Base-by-base conservation (phyloP, 2,329 filamentous ascomycete species). In the Hypocreales sp. region DNA sequence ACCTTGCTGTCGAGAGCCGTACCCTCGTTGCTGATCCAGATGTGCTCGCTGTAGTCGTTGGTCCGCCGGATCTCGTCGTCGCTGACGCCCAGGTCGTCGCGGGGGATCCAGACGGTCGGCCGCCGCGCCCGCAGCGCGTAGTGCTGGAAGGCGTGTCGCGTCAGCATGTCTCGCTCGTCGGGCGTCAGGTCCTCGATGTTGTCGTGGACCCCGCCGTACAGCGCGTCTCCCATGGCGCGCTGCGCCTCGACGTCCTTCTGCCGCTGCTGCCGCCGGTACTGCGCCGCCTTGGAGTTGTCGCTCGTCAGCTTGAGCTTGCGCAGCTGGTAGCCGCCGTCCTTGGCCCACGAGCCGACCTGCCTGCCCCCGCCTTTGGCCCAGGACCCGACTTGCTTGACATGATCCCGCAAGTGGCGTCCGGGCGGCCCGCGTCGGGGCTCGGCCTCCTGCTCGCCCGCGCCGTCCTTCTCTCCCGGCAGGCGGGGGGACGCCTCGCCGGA, bases 11-110 rank as follows among this genome's bases (percentile, higher is more conserved):
- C 83, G 40, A 95, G 59, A 8, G 82, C 80, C 13, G 87, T 84
- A 32, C 84, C 84, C 48, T 92, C 79, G 50, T 94, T 94, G 41
- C 81, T 92, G 46, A 95, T 84, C 80, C 84, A 93, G 28, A 95
- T 79, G 35, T 72, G 64, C 32, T 80, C 71, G 45, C 77, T 87
- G 47, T 84, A 79, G 25, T 65, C 62, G 37, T 75, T 67, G 6
- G 84, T 93, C 20, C 80, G 65, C 43, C 65, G 64, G 24, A 95
- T 78, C 57, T 98, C 90, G 40, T 95, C 87, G 40, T 92, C 83
- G 38, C 80, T 84, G 31, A 98, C 70, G 5, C 90, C 90, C 5
- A 95, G 53, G 38, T 90, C 79, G 45, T 98, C 90, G 8, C 78
- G 72, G 0, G 90, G 90, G 24, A 98, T 81, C 90, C 90, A 98